Base-by-base conservation (phyloP, 2,329 filamentous ascomycete species). In the Penicillium sp. region DNA sequence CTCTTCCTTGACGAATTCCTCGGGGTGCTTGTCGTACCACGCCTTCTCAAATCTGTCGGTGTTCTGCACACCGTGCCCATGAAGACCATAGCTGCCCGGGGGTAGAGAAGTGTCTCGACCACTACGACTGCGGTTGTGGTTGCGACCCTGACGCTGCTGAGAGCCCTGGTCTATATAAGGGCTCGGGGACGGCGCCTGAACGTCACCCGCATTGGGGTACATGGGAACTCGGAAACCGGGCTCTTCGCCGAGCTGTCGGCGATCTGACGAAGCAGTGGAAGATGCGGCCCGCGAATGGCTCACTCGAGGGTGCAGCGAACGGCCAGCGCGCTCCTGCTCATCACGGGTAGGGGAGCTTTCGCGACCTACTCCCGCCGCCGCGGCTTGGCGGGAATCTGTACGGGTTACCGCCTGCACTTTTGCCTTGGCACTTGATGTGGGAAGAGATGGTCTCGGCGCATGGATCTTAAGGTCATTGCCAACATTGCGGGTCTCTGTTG, bases 211-310 rank as follows among this genome's bases (percentile, higher is more conserved):
- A 65, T 93, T 82, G 43, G 85, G 86, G 64, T 93, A 86, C 87
- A 98, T 93, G 40, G 93, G 93, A 31, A 98, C 91, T 63, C 90
- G 90, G 59, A 96, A 95, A 18, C 90, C 91, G 45, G 89, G 84
- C 54, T 93, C 87, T 37, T 91, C 86, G 14, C 85, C 85, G 32
- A 71, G 63, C 53, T 84, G 74, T 6, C 79, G 79, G 44, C 79
- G 78, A 46, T 76, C 73, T 37, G 75, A 71, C 16, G 71, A 74
- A 4, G 69, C 66, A 22, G 67, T 66, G 1, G 73, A 71, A 16
- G 74, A 70, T 27, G 67, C 74, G 3, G 73, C 68, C n/a, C 72
- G 73, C 16, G 76, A 75, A 54, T 73, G 72, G 63, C 81, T 87
- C 24, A 78, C 74, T 55, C 82, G 81, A 55, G 85, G 81, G 66